Evolutionary conservation across 371 early-diverging fungal genomes (phyloP).

Genomic region (Mucor piriformis): DNA sequence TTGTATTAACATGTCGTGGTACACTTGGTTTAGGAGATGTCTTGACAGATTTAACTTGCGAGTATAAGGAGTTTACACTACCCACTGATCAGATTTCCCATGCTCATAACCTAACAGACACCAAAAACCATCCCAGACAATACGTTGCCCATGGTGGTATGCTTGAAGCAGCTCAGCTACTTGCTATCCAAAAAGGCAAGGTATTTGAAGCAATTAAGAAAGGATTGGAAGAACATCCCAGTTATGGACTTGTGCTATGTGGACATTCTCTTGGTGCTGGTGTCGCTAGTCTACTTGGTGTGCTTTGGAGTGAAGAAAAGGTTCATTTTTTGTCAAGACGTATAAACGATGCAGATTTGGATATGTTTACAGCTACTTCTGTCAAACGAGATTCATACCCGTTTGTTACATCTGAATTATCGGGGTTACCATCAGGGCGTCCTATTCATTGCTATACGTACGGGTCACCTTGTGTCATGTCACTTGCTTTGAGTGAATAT

Average conservation of each 20-base stretch:
- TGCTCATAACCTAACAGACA: conserved; percentile 3
- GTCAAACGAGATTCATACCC: conserved; percentile 24
- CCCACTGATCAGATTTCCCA: conserved; percentile 27
- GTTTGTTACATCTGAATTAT: conserved; percentile 67
- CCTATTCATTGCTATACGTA: conserved; percentile 80
- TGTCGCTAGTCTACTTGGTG: conserved; percentile 68
- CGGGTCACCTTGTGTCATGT: conserved; percentile 76
- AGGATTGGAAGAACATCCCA: conserved; percentile 65
- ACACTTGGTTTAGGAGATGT: conserved; percentile 88
- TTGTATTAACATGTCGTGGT: conserved; percentile 89
- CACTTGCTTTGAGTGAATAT: conserved; percentile 66
- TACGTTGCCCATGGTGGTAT: conserved; percentile 79
- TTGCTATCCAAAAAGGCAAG: conserved; percentile 66
- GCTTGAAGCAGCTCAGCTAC: conserved; percentile 72
- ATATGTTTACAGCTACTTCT: conserved; percentile 29
- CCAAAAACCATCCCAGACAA: conserved; percentile 15
- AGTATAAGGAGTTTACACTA: conserved; percentile 69
- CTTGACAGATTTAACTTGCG: conserved; percentile 85
- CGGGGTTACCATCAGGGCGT: conserved; percentile 71
- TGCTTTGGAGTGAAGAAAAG: conserved; percentile 70
- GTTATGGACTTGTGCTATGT: conserved; percentile 77
- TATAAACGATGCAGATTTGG: conserved; percentile 11
- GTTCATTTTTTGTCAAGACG: conserved; percentile 37
- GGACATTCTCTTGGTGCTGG: conserved; percentile 87
- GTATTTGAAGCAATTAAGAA: conserved; percentile 68